Evolutionary conservation across 176 grass and related monocot genomes (phyloP).

Genomic region (Raddia guianensis): DNA sequence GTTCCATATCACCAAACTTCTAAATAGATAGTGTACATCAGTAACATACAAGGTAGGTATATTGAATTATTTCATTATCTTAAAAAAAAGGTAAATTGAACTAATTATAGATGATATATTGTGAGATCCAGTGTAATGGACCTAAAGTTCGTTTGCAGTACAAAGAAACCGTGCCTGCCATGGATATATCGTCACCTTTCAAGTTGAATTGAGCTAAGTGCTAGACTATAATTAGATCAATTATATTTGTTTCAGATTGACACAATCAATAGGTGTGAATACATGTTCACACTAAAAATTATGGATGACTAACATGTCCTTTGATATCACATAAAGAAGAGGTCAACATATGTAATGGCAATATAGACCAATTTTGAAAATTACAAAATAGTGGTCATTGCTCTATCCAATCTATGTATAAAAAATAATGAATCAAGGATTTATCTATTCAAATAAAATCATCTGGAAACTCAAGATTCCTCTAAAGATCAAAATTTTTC

Average conservation of each 20-base stretch:
- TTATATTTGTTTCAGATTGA: neutral
- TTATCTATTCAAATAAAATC: too few species aligned
- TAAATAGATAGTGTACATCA: neutral
- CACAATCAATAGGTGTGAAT: neutral
- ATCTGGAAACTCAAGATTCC: too few species aligned
- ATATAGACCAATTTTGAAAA: too few species aligned
- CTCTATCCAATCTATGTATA: too few species aligned
- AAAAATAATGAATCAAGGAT: too few species aligned
- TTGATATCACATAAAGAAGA: conserved; percentile 9
- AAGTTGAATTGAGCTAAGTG: conserved; percentile 30
- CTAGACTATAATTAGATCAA: neutral
- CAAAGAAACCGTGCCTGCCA: conserved; percentile 11
- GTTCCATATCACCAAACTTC: neutral
- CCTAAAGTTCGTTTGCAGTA: conserved; percentile 6
- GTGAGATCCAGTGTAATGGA: neutral
- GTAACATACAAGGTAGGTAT: conserved; percentile 22
- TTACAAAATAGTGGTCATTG: too few species aligned
- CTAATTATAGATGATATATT: neutral
- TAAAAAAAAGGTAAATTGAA: neutral
- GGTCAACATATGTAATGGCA: conserved; percentile 20
- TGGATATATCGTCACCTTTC: neutral
- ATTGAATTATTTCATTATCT: neutral
- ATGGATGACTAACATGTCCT: conserved; percentile 15
- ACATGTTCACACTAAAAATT: neutral
- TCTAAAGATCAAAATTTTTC: too few species aligned